Base-by-base conservation (phyloP, 257 asterid species). In the Hygrophila difformis region DNA sequence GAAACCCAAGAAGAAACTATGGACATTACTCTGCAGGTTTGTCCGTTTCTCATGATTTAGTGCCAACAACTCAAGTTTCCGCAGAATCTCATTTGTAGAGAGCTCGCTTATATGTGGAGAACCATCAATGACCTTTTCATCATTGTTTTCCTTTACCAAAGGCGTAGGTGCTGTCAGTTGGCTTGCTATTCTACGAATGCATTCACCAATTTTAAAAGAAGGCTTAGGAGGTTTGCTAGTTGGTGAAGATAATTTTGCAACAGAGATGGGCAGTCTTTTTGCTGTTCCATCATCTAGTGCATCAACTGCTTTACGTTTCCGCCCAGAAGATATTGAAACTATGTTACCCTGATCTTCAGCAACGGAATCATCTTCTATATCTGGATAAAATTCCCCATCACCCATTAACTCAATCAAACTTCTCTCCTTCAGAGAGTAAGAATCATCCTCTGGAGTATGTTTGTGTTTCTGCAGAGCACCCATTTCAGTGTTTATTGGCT, bases 141-240 rank as follows among this genome's bases (percentile, higher is more conserved):
- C 57, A 67, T 67, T 78, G 13, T 44, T 12, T 13, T 20, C 39
- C 48, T 44, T 64, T 16, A 47, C 65, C 49, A 77, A 73, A 56
- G 57, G 59, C 47, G 70, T 79, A 39, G 46, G 36, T 15, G 39
- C 86, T 20, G 95, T 76, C 59, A 91, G 64, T 61, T 85, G 93
- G 77, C 80, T 79, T 42, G 98, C 98, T 35, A 76, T 87, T 68
- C 96, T 73, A 28, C 84, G 88, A 15, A 91, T 91, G 60, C 98
- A 83, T 49, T 91, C 98, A 12, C 98, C 98, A 12, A 91, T 77
- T 61, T 79, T 87, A 33, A 91, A 91, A 39, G 93, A 82, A 34
- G 94, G 86, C 60, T 73, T 85, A 31, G 86, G 87, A 53, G 72
- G 52, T 41, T 69, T 66, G 47, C 67, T 47, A 8, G 64, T 56